Conservation (phyloP, 208 protist species). For the Phytomonas serpens region DNA sequence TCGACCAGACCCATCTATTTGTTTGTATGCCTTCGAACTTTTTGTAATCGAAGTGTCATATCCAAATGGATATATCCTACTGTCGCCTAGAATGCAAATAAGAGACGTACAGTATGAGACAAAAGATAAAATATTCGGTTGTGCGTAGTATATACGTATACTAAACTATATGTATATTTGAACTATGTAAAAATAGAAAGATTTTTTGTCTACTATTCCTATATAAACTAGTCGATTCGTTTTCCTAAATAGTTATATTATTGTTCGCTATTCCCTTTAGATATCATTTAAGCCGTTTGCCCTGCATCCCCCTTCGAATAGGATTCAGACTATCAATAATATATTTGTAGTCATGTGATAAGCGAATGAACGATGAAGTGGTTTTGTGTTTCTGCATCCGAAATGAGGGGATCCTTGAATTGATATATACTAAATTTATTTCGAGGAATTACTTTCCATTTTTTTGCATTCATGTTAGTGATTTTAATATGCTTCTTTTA, state of each 20-base stretch:
- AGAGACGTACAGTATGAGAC: background rate
- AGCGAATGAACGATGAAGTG: background rate
- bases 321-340: background rate
- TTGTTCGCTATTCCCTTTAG: slow-evolving; percentile 1
- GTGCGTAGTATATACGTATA: background rate
- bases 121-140: background rate
- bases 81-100: background rate
- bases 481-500: background rate
- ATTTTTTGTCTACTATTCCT: slow-evolving; percentile 5
- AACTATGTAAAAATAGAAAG: background rate
- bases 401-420: background rate
- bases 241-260: background rate
- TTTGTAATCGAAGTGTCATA: background rate
- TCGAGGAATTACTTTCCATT: background rate
- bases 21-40: slow-evolving; percentile 14
- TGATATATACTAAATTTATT: background rate
- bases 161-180: slow-evolving; percentile 6
- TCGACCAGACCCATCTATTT: slow-evolving; percentile 19
- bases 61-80: background rate
- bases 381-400: background rate
- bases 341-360: background rate
- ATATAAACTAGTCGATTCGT: background rate
- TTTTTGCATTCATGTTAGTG: background rate
- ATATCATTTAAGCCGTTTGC: background rate
- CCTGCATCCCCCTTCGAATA: background rate